These are phyloP conservation scores for Fusarium zealandicum DNA, from an alignment of 2,329 filamentous ascomycete genomes.

Conservation along the genomic window DNA sequence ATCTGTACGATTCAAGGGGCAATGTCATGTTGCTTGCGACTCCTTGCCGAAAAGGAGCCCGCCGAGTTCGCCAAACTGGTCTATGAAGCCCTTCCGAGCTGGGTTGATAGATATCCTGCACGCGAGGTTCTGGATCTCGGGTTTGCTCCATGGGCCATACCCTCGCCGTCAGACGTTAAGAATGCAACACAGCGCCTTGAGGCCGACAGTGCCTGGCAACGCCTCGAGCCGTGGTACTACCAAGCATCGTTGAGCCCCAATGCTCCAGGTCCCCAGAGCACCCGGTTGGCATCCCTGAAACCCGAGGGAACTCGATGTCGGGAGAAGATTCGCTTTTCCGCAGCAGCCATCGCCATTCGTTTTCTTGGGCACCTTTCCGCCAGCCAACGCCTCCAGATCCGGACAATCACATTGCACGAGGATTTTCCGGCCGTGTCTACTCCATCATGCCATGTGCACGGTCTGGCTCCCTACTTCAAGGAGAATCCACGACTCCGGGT, in stretches of 20 bases:
- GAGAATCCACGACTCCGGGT: constrained; percentile 8
- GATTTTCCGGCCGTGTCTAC: background rate
- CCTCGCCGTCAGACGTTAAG: accelerated
- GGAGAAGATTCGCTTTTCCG: constrained; percentile 8
- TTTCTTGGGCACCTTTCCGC: background rate
- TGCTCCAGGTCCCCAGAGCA: background rate
- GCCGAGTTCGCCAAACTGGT: background rate
- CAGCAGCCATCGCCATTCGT: background rate
- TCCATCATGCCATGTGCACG: background rate
- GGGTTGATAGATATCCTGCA: accelerated
- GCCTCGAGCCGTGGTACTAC: too few species aligned
- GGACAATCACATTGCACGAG: background rate
- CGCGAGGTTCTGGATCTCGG: background rate
- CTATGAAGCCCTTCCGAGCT: background rate
- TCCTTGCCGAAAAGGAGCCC: background rate
- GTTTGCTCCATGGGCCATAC: background rate
- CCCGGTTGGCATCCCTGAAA: too few species aligned
- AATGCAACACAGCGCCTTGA: background rate
- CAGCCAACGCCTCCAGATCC: background rate
- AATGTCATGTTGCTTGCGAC: accelerated
- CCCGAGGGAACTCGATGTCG: background rate
- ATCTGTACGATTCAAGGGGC: background rate
- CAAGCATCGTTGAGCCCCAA: background rate
- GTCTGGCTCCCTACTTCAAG: constrained; percentile 6
- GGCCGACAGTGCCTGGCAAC: background rate